A percentile compares a stretch with the other conserved stretches of the same genome.
These are phyloP conservation scores for Lyophyllum shimeji DNA, from an alignment of 768 basidiomycete genomes.

Conservation along the genomic window DNA sequence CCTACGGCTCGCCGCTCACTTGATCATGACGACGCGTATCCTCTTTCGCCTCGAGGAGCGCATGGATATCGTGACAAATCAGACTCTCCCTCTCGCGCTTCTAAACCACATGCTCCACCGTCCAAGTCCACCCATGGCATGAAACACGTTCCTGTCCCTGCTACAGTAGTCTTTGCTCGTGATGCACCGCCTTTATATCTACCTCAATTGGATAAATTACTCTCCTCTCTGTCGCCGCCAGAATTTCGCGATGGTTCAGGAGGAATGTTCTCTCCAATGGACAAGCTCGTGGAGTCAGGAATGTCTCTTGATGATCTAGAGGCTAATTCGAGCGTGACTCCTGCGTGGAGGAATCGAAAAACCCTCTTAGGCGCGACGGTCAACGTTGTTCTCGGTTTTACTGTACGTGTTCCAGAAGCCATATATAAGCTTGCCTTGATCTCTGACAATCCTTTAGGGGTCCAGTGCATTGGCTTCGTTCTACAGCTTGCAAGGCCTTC, in stretches of 20 bases:
- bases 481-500: constrained; percentile 69
- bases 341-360: constrained; percentile 56
- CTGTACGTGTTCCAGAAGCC: constrained; percentile 36
- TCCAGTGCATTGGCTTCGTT: constrained; percentile 68
- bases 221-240: constrained; percentile 48
- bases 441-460: constrained; percentile 40
- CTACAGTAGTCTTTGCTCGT: constrained; percentile 57
- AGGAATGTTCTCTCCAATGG: constrained; percentile 64
- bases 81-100: not conserved
- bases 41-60: constrained; percentile 4
- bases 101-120: not conserved
- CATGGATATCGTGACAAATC: not conserved
- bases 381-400: constrained; percentile 50
- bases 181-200: constrained; percentile 57
- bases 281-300: constrained; percentile 46
- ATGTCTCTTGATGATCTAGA: constrained; percentile 61
- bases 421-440: not conserved
- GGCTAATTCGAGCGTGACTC: constrained; percentile 45
- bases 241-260: constrained; percentile 32
- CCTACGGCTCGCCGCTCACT: not conserved
- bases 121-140: not conserved
- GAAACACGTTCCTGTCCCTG: constrained; percentile 43
- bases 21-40: constrained; percentile 14
- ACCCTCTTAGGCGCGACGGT: constrained; percentile 47
- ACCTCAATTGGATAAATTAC: constrained; percentile 58